phyloP scores from a whole-genome alignment of 768 basidiomycete species.

The Suillus ampliporus region DNA sequence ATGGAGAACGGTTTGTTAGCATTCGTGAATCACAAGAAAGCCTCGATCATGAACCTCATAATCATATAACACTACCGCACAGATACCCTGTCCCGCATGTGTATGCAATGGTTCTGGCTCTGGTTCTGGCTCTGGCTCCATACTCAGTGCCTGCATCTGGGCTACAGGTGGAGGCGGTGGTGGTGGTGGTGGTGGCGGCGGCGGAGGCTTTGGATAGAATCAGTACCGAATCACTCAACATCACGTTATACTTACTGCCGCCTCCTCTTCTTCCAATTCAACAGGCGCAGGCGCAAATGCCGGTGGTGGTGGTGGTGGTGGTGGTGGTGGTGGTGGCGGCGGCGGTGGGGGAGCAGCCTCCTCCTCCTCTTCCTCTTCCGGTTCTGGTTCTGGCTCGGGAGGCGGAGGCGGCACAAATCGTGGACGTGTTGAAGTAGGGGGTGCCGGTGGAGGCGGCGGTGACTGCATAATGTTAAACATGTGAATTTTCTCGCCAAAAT shows the following conservation, averaged over 20 bases:
- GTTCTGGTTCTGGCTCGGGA: constrained; percentile 26
- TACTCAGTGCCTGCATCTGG: constrained; percentile 29
- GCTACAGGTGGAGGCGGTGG: constrained; percentile 52
- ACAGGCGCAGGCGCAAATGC: constrained; percentile 40
- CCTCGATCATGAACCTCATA: constrained; percentile 59
- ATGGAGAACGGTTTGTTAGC: not conserved
- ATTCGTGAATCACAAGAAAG: not conserved
- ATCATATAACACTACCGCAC: constrained; percentile 79
- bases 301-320: constrained; percentile 39
- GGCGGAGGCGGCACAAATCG: constrained; percentile 23
- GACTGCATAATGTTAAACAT: constrained; percentile 14
- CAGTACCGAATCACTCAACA: constrained; percentile 15
- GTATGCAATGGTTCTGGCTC: constrained; percentile 42
- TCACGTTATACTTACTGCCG: constrained; percentile 9
- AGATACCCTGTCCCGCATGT: constrained; percentile 50
- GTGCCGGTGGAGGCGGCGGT: constrained; percentile 37
- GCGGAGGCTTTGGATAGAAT: constrained; percentile 28
- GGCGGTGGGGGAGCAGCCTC: constrained; percentile 29
- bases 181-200: constrained; percentile 52
- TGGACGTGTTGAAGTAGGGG: constrained; percentile 26
- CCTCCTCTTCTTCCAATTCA: constrained; percentile 19
- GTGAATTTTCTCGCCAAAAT: not conserved
- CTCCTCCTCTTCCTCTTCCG: constrained; percentile 23
- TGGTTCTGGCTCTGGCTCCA: constrained; percentile 44
- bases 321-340: constrained; percentile 40